Evolutionary conservation across 352 stramenopile genomes (phyloP).

Genomic region (Pythium coloratum): DNA sequence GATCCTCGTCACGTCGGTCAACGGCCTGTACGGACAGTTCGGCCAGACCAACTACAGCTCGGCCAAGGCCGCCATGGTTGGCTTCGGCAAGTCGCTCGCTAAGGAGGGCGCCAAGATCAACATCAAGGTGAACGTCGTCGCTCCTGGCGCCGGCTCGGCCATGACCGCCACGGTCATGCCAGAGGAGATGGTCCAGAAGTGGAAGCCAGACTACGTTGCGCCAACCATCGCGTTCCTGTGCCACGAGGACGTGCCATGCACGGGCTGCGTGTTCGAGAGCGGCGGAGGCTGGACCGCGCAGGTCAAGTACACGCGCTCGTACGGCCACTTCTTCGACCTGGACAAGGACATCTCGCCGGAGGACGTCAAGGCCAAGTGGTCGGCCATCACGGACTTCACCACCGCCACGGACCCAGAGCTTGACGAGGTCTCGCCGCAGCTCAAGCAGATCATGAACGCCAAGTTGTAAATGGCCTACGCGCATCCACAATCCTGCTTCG

Average conservation of each 20-base stretch:
- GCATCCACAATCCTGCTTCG: background rate
- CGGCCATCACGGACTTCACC: constrained; percentile 75
- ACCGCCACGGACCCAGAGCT: constrained; percentile 73
- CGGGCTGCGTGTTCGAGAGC: constrained; percentile 83
- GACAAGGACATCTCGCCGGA: constrained; percentile 74
- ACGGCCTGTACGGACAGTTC: constrained; percentile 90
- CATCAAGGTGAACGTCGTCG: constrained; percentile 90
- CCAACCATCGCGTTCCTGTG: constrained; percentile 85
- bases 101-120: constrained; percentile 80
- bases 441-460: constrained; percentile 70
- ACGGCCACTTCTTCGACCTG: constrained; percentile 69
- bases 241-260: constrained; percentile 77
- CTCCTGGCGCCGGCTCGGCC: constrained; percentile 79
- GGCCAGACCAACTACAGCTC: constrained; percentile 91
- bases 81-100: constrained; percentile 90
- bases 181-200: constrained; percentile 74
- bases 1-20: constrained; percentile 84
- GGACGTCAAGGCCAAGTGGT: constrained; percentile 74
- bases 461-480: constrained; percentile 48
- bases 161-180: constrained; percentile 89
- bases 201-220: constrained; percentile 89
- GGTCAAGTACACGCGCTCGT: constrained; percentile 79
- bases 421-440: constrained; percentile 73
- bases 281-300: constrained; percentile 81
- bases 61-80: constrained; percentile 92